Evolutionary conservation across 1,139 yeast species (phyloP).

Genomic region (Diutina neorugosa): DNA sequence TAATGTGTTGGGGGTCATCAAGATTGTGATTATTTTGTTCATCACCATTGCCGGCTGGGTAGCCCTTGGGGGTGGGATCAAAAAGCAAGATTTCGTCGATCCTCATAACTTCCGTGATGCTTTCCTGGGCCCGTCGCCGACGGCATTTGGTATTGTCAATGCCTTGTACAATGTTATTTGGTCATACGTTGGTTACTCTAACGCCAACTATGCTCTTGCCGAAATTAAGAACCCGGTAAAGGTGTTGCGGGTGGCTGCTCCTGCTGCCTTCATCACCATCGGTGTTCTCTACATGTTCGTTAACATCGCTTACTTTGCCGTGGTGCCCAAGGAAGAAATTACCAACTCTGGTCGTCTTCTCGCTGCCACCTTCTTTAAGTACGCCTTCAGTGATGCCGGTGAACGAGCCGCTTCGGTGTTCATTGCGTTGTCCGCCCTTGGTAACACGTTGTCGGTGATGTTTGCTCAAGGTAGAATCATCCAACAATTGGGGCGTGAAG

Average conservation of each 20-base stretch:
- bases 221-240: conserved; percentile 50
- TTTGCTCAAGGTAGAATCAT: conserved; percentile 39
- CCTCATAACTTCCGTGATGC: conserved; percentile 54
- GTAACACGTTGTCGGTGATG: conserved; percentile 36
- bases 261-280: conserved; percentile 42
- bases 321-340: conserved; percentile 36
- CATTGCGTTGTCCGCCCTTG: conserved; percentile 38
- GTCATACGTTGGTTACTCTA: conserved; percentile 67
- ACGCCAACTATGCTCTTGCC: conserved; percentile 74
- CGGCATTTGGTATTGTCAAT: conserved; percentile 66
- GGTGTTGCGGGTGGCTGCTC: conserved; percentile 33
- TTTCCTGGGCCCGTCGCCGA: conserved; percentile 46
- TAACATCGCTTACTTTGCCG: conserved; percentile 45
- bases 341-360: conserved; percentile 31
- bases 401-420: conserved; percentile 38
- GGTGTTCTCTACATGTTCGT: conserved; percentile 61
- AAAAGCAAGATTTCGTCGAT: conserved; percentile 31
- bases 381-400: conserved; percentile 33
- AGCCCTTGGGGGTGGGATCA: conserved; percentile 61
- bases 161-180: conserved; percentile 73
- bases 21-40: conserved; percentile 52
- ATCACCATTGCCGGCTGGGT: conserved; percentile 75
- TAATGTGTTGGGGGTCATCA: conserved; percentile 60
- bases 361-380: conserved; percentile 34
- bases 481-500: conserved; percentile 39